Evolutionary conservation across 2,329 filamentous ascomycete species (phyloP).

Genomic region (Didymella pinodella): DNA sequence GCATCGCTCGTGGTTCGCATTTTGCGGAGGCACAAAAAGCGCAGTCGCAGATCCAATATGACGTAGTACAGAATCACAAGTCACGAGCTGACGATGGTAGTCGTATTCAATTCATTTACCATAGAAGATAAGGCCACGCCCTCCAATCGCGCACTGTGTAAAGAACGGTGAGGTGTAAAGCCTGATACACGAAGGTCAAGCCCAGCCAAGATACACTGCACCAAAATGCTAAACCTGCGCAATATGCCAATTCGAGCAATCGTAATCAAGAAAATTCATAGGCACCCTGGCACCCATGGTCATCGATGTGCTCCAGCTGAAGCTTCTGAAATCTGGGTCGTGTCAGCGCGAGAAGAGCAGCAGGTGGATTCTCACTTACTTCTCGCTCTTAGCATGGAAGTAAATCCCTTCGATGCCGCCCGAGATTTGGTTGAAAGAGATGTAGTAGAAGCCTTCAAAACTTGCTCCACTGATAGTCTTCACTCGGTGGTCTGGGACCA

Average conservation of each 20-base stretch:
- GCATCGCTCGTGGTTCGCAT: conserved; percentile 6
- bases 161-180: conserved; percentile 33
- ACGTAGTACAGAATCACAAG: conserved; percentile 1
- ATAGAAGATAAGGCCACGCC: conserved; percentile 25
- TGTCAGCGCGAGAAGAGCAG: conserved; percentile 26
- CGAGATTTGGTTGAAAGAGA: conserved; percentile 93
- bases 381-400: conserved; percentile 97
- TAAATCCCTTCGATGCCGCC: conserved; percentile 93
- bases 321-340: conserved; percentile 82
- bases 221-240: conserved; percentile 43
- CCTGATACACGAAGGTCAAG: conserved; percentile 39
- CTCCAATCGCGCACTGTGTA: conserved; percentile 41
- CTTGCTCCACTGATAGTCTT: conserved; percentile 91
- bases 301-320: conserved; percentile 85
- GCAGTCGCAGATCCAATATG: conserved; percentile 9
- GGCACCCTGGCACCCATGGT: conserved; percentile 82
- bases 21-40: conserved; percentile 11
- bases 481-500: conserved; percentile 93
- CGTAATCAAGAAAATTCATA: conserved; percentile 82
- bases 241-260: conserved; percentile 37
- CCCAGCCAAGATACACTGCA: conserved; percentile 31
- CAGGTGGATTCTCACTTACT: conserved; percentile 65
- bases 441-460: conserved; percentile 99
- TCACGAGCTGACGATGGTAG: not conserved
- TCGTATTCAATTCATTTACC: conserved; percentile 9